Base-by-base conservation (phyloP, 1,284 basidiomycete genomes). In the Calocybe gambosa region DNA sequence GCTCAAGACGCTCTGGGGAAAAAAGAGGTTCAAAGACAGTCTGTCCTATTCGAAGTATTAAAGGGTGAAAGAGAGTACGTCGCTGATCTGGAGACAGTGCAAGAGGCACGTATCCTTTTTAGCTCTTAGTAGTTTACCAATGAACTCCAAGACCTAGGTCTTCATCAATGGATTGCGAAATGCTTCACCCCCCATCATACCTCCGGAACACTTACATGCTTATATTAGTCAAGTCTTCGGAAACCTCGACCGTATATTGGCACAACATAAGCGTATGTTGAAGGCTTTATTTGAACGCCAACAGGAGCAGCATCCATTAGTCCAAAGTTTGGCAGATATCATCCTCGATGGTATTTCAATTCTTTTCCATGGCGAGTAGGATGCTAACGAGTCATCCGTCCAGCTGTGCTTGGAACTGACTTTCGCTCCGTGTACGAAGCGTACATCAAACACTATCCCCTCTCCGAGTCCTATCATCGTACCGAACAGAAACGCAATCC, bases 11-110 rank as follows among this genome's bases (percentile, higher is more conserved):
- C 79, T 0, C 65, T 92, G 1, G 81, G 79, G 16, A 78, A 80
- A 57, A 63, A 75, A 43, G 89, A 91, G 60, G 82, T 89, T 10
- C 77, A 84, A 50, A 73, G 89, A 38, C 89, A 93, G 61, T 89
- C 83, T 10, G 76, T 86, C 5, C 72, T 91, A 26, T 93, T 91
- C 59, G 89, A 92, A 58, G 63, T 90, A 38, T 81, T 91, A 65
- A 87, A 87, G 64, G 78, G 84, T 0, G 89, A 93, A 65, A 73
- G 78, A 53, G 84, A 88, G 52, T 92, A 91, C 62, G 86, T 91
- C 8, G 56, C 70, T 26, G 89, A 91, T 64, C 63, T 92, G 51
- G 71, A 80, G 56, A 70, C 82, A 5, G 70, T 91, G 20, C 67
- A 75, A 56, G 75, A 86, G 58, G 88, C 85, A 54, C 39, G 64